phyloP scores from a whole-genome alignment of 1,139 yeast genomes.

The Pichia sp. region DNA sequence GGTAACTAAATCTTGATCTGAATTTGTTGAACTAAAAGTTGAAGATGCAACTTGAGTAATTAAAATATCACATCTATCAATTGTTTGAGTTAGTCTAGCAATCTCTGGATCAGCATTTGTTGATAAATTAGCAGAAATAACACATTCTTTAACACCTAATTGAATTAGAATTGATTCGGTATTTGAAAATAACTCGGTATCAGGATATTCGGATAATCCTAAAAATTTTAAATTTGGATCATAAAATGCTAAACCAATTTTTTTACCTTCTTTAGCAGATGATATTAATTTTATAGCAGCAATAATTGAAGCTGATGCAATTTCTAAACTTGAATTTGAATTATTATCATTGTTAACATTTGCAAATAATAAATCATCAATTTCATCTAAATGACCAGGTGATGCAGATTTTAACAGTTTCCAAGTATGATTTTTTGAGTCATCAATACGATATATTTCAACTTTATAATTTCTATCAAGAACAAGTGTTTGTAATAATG shows the following conservation, averaged over 20 bases:
- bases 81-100: constrained; percentile 49
- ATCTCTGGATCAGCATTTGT: constrained; percentile 37
- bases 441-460: constrained; percentile 50
- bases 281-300: constrained; percentile 59
- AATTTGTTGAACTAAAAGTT: constrained; percentile 53
- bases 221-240: constrained; percentile 63
- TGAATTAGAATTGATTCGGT: constrained; percentile 82
- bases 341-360: constrained; percentile 27
- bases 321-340: constrained; percentile 37
- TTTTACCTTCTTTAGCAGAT: constrained; percentile 39
- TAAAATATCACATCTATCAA: constrained; percentile 72
- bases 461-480: constrained; percentile 69
- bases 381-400: constrained; percentile 83
- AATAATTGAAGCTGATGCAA: constrained; percentile 55
- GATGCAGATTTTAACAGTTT: constrained; percentile 59
- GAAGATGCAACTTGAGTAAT: constrained; percentile 53
- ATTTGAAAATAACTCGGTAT: constrained; percentile 81
- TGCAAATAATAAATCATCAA: constrained; percentile 50
- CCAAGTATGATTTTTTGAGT: constrained; percentile 43
- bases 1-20: constrained; percentile 69
- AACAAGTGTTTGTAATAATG: constrained; percentile 59
- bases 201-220: constrained; percentile 75
- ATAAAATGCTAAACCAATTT: constrained; percentile 74
- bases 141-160: constrained; percentile 79
- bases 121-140: constrained; percentile 36